phyloP scores from a whole-genome alignment of 2,329 filamentous ascomycete species.

The Fusarium sororula region DNA sequence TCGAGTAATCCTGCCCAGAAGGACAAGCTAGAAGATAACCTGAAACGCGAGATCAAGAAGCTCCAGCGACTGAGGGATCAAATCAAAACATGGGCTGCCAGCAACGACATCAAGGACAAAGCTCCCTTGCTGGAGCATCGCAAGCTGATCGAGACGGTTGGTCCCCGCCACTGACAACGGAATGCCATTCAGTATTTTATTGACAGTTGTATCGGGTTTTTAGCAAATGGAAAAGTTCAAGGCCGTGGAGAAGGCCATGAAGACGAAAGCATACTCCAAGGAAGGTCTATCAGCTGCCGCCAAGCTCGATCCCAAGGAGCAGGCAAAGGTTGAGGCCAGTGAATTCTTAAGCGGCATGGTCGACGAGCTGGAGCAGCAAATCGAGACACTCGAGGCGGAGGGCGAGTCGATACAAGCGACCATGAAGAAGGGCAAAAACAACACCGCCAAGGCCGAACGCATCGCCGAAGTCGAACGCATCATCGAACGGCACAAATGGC shows the following conservation, averaged over 20 bases:
- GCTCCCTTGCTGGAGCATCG: conserved; percentile 91
- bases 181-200: conserved; percentile 16
- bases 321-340: conserved; percentile 88
- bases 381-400: conserved; percentile 92
- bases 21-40: conserved; percentile 96
- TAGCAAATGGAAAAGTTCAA: conserved; percentile 99
- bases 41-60: conserved; percentile 99
- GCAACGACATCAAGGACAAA: conserved; percentile 99
- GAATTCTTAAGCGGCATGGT: conserved; percentile 89
- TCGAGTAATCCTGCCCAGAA: conserved; percentile 94
- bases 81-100: conserved; percentile 99
- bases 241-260: conserved; percentile 99
- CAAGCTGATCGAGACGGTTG: conserved; percentile 95
- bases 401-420: conserved; percentile 85
- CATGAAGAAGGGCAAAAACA: conserved; percentile 95
- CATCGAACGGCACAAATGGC: conserved; percentile 96
- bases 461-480: conserved; percentile 85
- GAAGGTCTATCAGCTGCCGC: conserved; percentile 91
- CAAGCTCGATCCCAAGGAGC: conserved; percentile 96
- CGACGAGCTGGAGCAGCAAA: conserved; percentile 91
- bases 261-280: conserved; percentile 99
- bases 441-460: conserved; percentile 82
- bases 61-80: conserved; percentile 95
- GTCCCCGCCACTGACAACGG: conserved; percentile 46
- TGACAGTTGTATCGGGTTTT: conserved; percentile 26